Evolutionary conservation across 345 rosid genomes (phyloP), one percentile per base, ranked within the genome.

Genomic region (Acer campestre): DNA sequence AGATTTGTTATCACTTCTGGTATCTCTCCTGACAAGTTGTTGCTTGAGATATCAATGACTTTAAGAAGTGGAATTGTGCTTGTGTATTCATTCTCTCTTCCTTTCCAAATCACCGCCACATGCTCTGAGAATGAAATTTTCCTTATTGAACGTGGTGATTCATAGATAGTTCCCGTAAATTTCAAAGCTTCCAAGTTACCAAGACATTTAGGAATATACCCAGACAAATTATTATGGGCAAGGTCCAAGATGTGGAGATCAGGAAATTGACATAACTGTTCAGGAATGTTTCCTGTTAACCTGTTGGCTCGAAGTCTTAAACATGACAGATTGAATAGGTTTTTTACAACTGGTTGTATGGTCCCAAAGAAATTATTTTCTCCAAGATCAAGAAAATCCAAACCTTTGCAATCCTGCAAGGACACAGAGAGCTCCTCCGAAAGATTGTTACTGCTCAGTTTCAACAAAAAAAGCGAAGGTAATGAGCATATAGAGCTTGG

Each of bases 381-480:
- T 70, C 82, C 79, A 12, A 84, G 82, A 70, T 82, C 86, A 2
- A 86, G 61, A 4, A 61, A 18, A 1, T 1, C 4, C 20, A 84
- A 7, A 10, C 1, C 5, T 12, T 76, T 20, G 62, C 80, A 76
- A 42, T 77, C 69, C 3, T 72, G 56, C 10, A 67, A 67, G 17
- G 80, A 64, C 3, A 51, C 17, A n/a, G 81, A 55, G 35, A 74
- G 40, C 48, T 62, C 67, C 20, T 81, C 81, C 10, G 25, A 31
- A 22, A 78, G 71, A 55, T 62, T 64, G 31, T 78, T 77, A 13
- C 62, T 22, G 38, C 61, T 29, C 22, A 81, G 22, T 10, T 27
- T 23, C 70, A 76, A 51, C 38, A 12, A 58, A 3, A 0, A 0
- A 25, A 80, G 71, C 1, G 22, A 49, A 75, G 12, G 55, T 1